A percentile compares a stretch with the other conserved stretches of the same genome.
phyloP scores from a whole-genome alignment of 805 yeast species.

The Yamadazyma paraphyllophila region DNA sequence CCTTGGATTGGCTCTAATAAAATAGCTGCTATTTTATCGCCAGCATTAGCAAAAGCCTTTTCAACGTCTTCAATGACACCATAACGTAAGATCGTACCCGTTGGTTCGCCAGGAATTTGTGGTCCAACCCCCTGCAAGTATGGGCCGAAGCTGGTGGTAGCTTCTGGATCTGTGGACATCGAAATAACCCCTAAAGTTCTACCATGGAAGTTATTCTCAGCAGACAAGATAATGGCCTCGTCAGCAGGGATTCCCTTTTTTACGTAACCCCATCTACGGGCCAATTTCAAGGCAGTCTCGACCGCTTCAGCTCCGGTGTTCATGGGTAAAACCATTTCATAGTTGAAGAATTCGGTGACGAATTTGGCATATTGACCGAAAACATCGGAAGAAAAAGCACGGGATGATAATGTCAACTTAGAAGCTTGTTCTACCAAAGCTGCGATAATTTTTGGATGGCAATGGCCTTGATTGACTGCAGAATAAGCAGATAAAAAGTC shows the following conservation, averaged over 20 bases:
- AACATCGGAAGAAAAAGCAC: constrained; percentile 89
- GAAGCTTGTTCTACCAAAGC: constrained; percentile 89
- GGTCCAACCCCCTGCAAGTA: constrained; percentile 84
- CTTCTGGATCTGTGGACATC: constrained; percentile 95
- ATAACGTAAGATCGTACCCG: constrained; percentile 64
- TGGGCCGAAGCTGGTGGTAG: constrained; percentile 86
- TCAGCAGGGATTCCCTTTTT: constrained; percentile 78
- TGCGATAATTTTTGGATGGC: constrained; percentile 86
- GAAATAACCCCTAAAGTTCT: constrained; percentile 93
- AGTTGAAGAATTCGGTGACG: constrained; percentile 82
- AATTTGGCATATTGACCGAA: constrained; percentile 86
- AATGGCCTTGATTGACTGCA: constrained; percentile 97
- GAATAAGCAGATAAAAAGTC: constrained; percentile 94
- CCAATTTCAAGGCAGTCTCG: constrained; percentile 89
- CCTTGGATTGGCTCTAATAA: constrained; percentile 96
- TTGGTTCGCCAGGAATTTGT: constrained; percentile 68
- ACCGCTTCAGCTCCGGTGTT: constrained; percentile 99
- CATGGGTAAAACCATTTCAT: constrained; percentile 95
- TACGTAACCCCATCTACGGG: constrained; percentile 96
- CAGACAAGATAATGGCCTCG: constrained; percentile 86
- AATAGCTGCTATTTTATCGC: constrained; percentile 87
- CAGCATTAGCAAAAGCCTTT: constrained; percentile 74
- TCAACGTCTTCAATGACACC: constrained; percentile 86
- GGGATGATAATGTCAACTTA: constrained; percentile 77
- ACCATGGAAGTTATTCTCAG: constrained; percentile 92